Percentiles rank a stretch among this genome's conserved stretches.
These are phyloP conservation scores for Pneumocystis murina DNA, from an alignment of 1,139 yeast species.

Conservation along the genomic window DNA sequence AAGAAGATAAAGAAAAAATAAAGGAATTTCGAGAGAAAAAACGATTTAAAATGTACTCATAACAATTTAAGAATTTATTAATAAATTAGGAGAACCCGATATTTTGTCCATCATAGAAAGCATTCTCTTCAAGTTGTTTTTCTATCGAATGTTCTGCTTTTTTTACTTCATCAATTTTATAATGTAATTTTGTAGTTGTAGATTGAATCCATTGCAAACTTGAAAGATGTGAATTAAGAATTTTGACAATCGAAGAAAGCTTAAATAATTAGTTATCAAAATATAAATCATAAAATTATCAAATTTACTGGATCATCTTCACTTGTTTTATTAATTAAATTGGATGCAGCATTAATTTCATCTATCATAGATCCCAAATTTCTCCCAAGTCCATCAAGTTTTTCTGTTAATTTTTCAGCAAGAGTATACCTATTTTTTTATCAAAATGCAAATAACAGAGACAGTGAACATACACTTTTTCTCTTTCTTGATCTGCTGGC, in stretches of 20 bases:
- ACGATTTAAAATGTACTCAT: conserved; percentile 67
- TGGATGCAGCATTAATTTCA: conserved; percentile 79
- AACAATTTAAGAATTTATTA: neutral
- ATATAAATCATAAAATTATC: neutral
- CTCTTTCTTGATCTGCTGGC: conserved; percentile 67
- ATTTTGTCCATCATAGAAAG: neutral
- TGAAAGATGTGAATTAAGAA: conserved; percentile 77
- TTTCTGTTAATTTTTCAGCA: conserved; percentile 75
- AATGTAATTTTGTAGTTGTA: conserved; percentile 52
- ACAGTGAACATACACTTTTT: conserved; percentile 53
- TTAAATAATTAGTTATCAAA: neutral
- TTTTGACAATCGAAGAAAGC: conserved; percentile 49
- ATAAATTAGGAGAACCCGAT: neutral
- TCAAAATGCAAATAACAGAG: neutral
- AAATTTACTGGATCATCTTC: conserved; percentile 22
- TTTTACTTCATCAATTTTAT: conserved; percentile 37
- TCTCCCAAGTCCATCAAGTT: conserved; percentile 59
- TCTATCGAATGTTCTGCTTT: conserved; percentile 14
- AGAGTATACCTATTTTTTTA: conserved; percentile 22
- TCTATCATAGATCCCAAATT: conserved; percentile 62
- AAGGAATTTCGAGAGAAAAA: conserved; percentile 62
- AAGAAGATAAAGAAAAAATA: conserved; percentile 79
- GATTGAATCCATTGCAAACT: conserved; percentile 77
- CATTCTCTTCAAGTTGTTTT: neutral
- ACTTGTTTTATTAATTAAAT: conserved; percentile 52